A percentile compares a stretch with the other conserved stretches of the same genome.
Conservation (phyloP, 2,329 filamentous ascomycete genomes). For the Ophiostoma ulmi region DNA sequence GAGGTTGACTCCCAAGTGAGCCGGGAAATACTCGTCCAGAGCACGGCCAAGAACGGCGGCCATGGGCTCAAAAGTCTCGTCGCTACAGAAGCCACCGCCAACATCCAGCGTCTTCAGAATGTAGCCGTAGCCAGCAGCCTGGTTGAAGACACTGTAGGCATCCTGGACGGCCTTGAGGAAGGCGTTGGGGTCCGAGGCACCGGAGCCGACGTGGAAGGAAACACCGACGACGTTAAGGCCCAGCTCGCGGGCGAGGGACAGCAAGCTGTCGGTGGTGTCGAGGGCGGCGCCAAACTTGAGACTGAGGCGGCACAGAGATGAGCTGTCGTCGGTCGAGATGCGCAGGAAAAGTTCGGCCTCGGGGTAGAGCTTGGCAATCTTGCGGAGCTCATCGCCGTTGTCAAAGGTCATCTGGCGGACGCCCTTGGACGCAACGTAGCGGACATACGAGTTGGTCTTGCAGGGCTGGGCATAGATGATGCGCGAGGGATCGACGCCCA, state of each 20-base stretch:
- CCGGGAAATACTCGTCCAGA: constrained; percentile 82
- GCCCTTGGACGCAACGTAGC: constrained; percentile 75
- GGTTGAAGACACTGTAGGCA: constrained; percentile 81
- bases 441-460: constrained; percentile 98
- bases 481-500: constrained; percentile 78
- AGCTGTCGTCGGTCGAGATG: constrained; percentile 93
- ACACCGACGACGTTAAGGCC: constrained; percentile 90
- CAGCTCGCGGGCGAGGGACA: constrained; percentile 73
- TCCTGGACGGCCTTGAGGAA: constrained; percentile 90
- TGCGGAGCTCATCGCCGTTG: constrained; percentile 95
- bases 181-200: constrained; percentile 85
- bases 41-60: constrained; percentile 72
- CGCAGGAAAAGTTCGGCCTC: constrained; percentile 87
- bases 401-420: constrained; percentile 99
- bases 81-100: constrained; percentile 85
- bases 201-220: constrained; percentile 96
- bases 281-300: constrained; percentile 94
- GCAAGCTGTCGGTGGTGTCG: constrained; percentile 70
- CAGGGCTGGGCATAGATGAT: constrained; percentile 99
- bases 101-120: constrained; percentile 84
- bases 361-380: constrained; percentile 89
- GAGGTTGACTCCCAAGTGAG: constrained; percentile 64
- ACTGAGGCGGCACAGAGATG: constrained; percentile 88
- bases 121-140: constrained; percentile 71
- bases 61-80: constrained; percentile 82